These are phyloP conservation scores for Strobilomyces dryophilus DNA, from an alignment of 768 basidiomycete genomes.

Conservation along the genomic window DNA sequence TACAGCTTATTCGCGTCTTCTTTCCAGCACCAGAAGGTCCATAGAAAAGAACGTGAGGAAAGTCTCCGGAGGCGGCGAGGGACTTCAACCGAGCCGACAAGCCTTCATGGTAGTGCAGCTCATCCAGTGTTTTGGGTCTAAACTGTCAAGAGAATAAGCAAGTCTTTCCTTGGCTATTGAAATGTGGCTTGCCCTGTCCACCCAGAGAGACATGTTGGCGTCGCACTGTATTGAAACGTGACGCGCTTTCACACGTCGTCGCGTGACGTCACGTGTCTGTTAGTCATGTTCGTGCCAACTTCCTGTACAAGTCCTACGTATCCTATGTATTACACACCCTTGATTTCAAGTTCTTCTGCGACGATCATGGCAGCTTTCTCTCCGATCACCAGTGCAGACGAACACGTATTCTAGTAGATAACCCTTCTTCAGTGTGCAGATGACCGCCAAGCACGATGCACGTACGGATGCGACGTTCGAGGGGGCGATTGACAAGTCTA, in stretches of 20 bases:
- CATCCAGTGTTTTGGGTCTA: conserved; percentile 78
- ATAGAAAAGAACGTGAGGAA: conserved; percentile 97
- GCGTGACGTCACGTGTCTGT: conserved; percentile 33
- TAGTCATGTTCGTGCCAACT: conserved; percentile 10
- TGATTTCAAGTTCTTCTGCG: conserved; percentile 17
- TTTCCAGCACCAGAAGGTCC: conserved; percentile 97
- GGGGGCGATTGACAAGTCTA: conserved; percentile 39
- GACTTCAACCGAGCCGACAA: conserved; percentile 79
- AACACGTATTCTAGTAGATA: conserved; percentile 19
- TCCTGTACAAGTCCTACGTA: conserved; percentile 3
- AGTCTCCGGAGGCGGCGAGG: conserved; percentile 85
- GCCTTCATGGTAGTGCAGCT: conserved; percentile 82
- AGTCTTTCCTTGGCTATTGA: neutral
- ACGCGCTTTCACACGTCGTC: conserved; percentile 5
- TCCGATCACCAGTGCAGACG: conserved; percentile 20
- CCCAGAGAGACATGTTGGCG: conserved; percentile 60
- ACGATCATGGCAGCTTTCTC: conserved; percentile 17
- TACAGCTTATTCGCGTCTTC: conserved; percentile 93
- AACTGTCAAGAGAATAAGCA: conserved; percentile 45
- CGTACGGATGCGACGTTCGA: conserved; percentile 34
- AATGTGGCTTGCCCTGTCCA: conserved; percentile 40
- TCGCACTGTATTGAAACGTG: neutral
- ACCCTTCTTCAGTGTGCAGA: neutral
- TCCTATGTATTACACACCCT: neutral
- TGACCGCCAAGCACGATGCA: neutral